These are phyloP conservation scores for Lentinula edodes DNA, from an alignment of 768 basidiomycete species.

Conservation along the genomic window DNA sequence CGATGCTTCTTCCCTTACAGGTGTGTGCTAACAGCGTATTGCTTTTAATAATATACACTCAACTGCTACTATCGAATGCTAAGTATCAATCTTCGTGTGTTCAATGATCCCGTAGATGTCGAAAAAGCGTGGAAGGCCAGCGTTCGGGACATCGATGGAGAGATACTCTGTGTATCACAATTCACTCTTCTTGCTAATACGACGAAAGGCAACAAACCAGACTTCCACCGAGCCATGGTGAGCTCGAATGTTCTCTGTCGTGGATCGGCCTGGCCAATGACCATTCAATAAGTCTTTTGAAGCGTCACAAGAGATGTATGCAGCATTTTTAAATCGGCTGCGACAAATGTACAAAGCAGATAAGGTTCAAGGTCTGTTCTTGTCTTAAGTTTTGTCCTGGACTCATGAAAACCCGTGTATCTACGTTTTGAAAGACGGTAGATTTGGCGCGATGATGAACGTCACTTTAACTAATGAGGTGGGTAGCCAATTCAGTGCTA, in stretches of 20 bases:
- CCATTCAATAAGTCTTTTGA: constrained; percentile 50
- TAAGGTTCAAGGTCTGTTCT: constrained; percentile 66
- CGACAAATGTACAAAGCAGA: constrained; percentile 61
- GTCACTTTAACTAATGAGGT: constrained; percentile 87
- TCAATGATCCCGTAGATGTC: constrained; percentile 49
- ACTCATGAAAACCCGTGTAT: constrained; percentile 3
- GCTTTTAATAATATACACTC: constrained; percentile 1
- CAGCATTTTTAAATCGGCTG: constrained; percentile 65
- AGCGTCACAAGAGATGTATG: constrained; percentile 64
- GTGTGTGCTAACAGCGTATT: not conserved
- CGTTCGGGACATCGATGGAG: constrained; percentile 85
- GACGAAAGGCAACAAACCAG: constrained; percentile 82
- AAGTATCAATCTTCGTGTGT: constrained; percentile 71
- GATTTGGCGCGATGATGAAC: constrained; percentile 95
- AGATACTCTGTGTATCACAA: constrained; percentile 92
- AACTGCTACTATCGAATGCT: not conserved
- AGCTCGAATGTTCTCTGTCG: not conserved
- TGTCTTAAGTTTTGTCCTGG: not conserved
- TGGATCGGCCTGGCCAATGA: not conserved
- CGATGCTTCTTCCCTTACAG: not conserved
- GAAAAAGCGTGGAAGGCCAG: constrained; percentile 80
- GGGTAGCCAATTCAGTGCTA: constrained; percentile 13
- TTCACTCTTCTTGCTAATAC: constrained; percentile 89
- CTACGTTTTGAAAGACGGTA: constrained; percentile 56
- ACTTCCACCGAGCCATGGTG: constrained; percentile 94